A percentile compares a stretch with the other conserved stretches of the same genome.
Evolutionary conservation across 129 eudicot genomes (phyloP).

Genomic region (Centrapalus pauciflorus): DNA sequence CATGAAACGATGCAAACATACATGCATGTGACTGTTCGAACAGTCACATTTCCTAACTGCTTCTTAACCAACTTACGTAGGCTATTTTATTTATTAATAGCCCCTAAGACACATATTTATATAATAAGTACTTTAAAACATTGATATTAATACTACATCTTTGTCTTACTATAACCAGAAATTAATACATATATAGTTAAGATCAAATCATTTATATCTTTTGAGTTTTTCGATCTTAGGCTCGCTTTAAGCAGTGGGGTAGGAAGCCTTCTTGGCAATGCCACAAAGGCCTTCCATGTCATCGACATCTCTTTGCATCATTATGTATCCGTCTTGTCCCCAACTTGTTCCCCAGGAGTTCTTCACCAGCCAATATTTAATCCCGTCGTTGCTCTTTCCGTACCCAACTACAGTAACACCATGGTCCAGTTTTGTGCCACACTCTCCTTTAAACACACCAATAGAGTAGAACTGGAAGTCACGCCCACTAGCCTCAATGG

Average conservation of each 20-base stretch:
- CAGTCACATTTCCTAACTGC: too few relatives aligned
- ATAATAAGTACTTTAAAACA: too few relatives aligned
- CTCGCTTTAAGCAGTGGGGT: conserved; percentile 34
- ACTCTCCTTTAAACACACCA: conserved; percentile 28
- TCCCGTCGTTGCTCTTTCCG: conserved; percentile 25
- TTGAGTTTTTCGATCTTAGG: too few relatives aligned
- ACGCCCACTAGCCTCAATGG: conserved; percentile 32
- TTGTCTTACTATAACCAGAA: too few relatives aligned
- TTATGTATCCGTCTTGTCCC: conserved; percentile 48
- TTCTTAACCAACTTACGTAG: too few relatives aligned
- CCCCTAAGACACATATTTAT: too few relatives aligned
- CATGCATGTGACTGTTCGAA: too few relatives aligned
- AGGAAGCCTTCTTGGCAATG: conserved; percentile 35
- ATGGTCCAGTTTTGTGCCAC: conserved; percentile 28
- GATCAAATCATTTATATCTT: too few relatives aligned
- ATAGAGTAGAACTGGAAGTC: conserved; percentile 33
- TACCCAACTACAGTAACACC: conserved; percentile 30
- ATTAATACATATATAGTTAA: too few relatives aligned
- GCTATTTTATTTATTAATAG: too few relatives aligned
- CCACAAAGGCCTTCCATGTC: conserved; percentile 39
- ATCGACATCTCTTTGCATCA: conserved; percentile 34
- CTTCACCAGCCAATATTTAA: conserved; percentile 27
- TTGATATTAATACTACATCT: too few relatives aligned
- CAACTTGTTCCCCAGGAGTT: conserved; percentile 30
- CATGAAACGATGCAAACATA: too few relatives aligned